Base-by-base conservation (phyloP, 352 stramenopile species). In the Phytophthora fragariaefolia region DNA sequence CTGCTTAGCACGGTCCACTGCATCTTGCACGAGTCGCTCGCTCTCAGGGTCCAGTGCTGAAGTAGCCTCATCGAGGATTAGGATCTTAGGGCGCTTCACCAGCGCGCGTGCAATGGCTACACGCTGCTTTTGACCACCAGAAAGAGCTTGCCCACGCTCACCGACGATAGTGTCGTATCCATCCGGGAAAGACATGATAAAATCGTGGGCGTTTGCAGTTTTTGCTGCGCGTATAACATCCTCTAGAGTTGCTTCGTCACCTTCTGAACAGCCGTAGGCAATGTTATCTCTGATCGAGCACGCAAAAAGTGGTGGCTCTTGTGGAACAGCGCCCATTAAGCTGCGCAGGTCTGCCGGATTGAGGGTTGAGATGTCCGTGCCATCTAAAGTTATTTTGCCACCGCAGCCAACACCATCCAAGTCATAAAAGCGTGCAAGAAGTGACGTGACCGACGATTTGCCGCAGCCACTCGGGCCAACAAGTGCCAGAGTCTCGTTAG, bases 81-180 rank as follows among this genome's bases (percentile, higher is more conserved):
- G 66, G 32, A 95, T 90, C 56, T 85, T 84, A 6, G 85, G 84
- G 40, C 83, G 82, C 60, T 92, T 91, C 36, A 95, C 74, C 20
- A 95, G 68, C 8, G 86, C 86, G 2, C 86, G 76, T 4, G 86
- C 84, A 66, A 94, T 94, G 4, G 81, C 83, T 10, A 92, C 76
- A 17, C 97, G 85, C 63, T 94, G 86, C 60, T 92, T 92, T 71
- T 94, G 86, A 13, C 86, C 84, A 15, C 86, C 86, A 2, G 83
- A 93, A 43, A 95, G 80, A 2, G 84, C 73, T 55, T 89, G 80
- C 0, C 86, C 86, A 22, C 84, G 83, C 57, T 90, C 85, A 18
- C 86, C 85, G 17, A 95, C 83, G 34, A 93, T 72, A 15, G 86
- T 95, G 34, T 93, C 75, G 66, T 95, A 93, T 45, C 83, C 80